A percentile compares a stretch with the other conserved stretches of the same genome.
Evolutionary conservation across 202 grass and related monocot species (phyloP).

Genomic region (Tripidium arundinaceum): DNA sequence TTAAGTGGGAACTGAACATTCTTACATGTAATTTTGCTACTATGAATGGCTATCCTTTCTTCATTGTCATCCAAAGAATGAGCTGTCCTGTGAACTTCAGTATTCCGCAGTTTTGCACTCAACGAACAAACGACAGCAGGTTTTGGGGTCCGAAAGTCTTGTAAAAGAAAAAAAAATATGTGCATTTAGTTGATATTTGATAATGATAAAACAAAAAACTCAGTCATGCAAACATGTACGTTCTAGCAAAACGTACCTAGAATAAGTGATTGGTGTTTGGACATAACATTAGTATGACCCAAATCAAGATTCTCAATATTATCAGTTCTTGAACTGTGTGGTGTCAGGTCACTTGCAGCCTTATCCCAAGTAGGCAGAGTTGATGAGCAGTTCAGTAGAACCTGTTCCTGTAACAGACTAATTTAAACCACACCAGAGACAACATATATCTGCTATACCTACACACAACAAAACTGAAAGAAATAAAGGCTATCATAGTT

Average conservation of each 20-base stretch:
- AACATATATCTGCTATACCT: constrained; percentile 4
- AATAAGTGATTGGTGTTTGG: constrained; percentile 8
- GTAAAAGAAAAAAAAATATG: background rate
- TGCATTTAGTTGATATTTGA: constrained; percentile 1
- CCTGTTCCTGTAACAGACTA: constrained; percentile 53
- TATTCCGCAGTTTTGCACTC: background rate
- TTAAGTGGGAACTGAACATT: background rate
- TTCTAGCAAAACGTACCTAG: constrained; percentile 33
- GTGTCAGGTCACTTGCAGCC: constrained; percentile 33
- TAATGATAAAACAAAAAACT: background rate
- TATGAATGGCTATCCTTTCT: background rate
- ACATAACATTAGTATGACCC: background rate
- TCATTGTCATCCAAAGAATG: constrained; percentile 21
- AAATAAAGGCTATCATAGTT: constrained; percentile 18
- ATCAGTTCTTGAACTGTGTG: constrained; percentile 21
- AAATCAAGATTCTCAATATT: constrained; percentile 23
- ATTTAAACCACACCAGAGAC: constrained; percentile 5
- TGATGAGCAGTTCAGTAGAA: constrained; percentile 38
- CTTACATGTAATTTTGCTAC: background rate
- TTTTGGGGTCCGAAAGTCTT: constrained; percentile 67
- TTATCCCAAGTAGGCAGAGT: constrained; percentile 54
- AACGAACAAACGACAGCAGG: constrained; percentile 30
- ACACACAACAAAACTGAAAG: background rate
- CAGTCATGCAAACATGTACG: background rate
- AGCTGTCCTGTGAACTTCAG: constrained; percentile 26